Conservation (phyloP, 2,329 filamentous ascomycete species). For the Neurospora sp. region DNA sequence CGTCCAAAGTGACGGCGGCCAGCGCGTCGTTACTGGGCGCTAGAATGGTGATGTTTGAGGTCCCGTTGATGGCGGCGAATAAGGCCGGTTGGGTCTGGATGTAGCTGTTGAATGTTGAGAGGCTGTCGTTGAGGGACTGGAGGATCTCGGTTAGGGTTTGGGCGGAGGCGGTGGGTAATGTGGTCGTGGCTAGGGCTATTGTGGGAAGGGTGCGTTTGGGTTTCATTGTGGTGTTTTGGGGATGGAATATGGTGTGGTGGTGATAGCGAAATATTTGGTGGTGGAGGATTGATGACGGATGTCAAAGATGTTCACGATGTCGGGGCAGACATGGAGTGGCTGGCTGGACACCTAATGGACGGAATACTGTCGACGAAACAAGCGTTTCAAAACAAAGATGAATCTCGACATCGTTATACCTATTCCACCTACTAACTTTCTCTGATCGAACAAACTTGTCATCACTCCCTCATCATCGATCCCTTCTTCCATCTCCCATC, state of each 20-base stretch:
- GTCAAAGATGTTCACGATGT: background rate
- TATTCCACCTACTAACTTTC: background rate
- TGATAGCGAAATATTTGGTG: background rate
- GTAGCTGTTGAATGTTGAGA: conserved; percentile 21
- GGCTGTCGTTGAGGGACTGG: conserved; percentile 10
- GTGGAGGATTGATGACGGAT: background rate
- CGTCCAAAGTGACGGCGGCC: conserved; percentile 22
- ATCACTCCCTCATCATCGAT: background rate
- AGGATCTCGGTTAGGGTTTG: conserved; percentile 13
- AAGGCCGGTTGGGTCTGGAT: conserved; percentile 27
- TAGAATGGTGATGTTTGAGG: conserved; percentile 46
- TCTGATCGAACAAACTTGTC: background rate
- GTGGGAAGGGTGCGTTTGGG: background rate
- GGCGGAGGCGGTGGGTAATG: background rate
- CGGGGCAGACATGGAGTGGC: background rate
- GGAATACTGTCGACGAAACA: background rate
- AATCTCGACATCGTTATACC: background rate
- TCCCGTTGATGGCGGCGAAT: conserved; percentile 25
- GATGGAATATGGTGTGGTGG: background rate
- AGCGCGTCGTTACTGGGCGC: conserved; percentile 46
- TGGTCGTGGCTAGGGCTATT: background rate
- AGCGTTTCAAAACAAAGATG: background rate
- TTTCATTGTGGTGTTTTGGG: background rate
- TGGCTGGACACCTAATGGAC: background rate
- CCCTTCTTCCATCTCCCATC: background rate